Evolutionary conservation across 2,329 filamentous ascomycete species (phyloP).

Genomic region (Cordyceps fumosorosea): DNA sequence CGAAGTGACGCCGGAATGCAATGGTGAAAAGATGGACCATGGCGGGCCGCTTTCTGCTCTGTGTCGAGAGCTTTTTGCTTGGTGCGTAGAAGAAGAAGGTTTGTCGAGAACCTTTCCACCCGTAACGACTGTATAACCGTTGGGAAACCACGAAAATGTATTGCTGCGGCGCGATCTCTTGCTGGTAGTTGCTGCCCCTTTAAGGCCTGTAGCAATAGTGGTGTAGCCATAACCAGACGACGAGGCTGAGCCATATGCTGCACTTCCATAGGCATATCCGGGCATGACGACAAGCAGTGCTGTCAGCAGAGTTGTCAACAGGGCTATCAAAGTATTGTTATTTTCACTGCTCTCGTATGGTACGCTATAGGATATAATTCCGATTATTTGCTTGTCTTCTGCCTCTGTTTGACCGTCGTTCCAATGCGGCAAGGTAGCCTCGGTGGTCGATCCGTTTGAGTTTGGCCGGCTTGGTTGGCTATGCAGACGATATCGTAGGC

Average conservation of each 20-base stretch:
- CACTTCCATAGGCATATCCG: conserved; percentile 4
- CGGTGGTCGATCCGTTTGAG: not conserved
- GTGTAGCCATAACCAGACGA: conserved; percentile 28
- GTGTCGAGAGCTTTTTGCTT: not conserved
- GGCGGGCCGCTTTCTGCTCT: not conserved
- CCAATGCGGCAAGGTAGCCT: not conserved
- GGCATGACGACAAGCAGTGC: not conserved
- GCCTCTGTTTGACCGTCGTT: not conserved
- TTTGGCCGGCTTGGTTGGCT: not conserved
- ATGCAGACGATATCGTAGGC: no score
- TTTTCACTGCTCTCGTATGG: not conserved
- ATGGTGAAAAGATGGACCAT: not conserved
- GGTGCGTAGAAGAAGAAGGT: not conserved
- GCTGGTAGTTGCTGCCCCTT: not conserved
- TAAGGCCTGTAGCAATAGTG: not conserved
- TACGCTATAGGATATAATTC: not conserved
- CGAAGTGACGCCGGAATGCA: not conserved
- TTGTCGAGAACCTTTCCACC: not conserved
- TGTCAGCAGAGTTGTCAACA: not conserved
- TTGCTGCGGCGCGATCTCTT: not conserved
- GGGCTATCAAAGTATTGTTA: not conserved
- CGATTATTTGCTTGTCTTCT: not conserved
- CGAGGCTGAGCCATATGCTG: conserved; percentile 69
- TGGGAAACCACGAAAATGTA: no score
- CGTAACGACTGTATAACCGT: no score